These are phyloP conservation scores for Diaporthe citriasiana DNA, from an alignment of 2,329 filamentous ascomycete genomes.

Conservation along the genomic window DNA sequence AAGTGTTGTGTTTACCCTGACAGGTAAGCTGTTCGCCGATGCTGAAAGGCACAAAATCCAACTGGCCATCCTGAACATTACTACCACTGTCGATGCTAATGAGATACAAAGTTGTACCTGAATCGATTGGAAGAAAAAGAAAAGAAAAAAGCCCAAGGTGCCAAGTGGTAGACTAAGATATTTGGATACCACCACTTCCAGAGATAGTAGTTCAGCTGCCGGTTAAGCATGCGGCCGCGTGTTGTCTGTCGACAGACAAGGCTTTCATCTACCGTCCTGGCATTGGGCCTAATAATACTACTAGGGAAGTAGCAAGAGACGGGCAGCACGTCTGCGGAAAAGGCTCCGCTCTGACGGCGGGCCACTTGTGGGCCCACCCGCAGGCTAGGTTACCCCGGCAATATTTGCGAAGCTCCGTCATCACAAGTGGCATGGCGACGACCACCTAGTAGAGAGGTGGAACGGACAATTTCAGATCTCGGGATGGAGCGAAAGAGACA, in stretches of 20 bases:
- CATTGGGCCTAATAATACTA: background rate
- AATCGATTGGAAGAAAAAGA: too few species aligned
- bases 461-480: constrained; percentile 15
- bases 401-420: constrained; percentile 5
- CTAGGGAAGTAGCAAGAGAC: background rate
- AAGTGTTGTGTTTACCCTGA: background rate
- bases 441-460: background rate
- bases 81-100: too few species aligned
- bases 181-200: background rate
- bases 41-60: background rate
- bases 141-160: too few species aligned
- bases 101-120: too few species aligned
- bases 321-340: constrained; percentile 10
- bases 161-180: background rate
- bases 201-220: background rate
- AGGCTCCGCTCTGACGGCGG: constrained; percentile 27
- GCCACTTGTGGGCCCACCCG: background rate
- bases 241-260: background rate
- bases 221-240: background rate
- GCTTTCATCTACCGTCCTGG: background rate
- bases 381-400: constrained; percentile 34
- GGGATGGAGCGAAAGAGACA: constrained; percentile 1
- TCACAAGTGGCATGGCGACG: background rate
- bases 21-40: background rate
- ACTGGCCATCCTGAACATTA: background rate